A percentile compares a stretch with the other conserved stretches of the same genome.
Conservation (phyloP, 768 basidiomycete species). For the Naganishia friedmannii region DNA sequence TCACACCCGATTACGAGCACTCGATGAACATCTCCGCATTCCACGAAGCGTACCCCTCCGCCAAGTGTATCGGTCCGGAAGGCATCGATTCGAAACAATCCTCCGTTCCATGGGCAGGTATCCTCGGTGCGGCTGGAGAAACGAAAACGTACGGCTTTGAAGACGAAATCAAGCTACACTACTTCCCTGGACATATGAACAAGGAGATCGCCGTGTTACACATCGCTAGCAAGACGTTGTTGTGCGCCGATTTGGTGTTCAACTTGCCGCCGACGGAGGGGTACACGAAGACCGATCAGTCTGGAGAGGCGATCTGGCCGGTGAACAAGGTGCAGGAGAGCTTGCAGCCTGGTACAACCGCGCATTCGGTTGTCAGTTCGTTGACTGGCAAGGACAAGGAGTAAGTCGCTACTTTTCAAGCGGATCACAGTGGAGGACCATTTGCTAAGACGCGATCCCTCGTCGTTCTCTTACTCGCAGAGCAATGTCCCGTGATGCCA, state of each 20-base stretch:
- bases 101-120: constrained; percentile 55
- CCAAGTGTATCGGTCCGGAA: constrained; percentile 61
- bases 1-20: constrained; percentile 53
- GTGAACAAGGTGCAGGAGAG: constrained; percentile 32
- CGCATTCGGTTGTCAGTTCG: constrained; percentile 45
- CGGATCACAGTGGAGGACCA: too few species aligned
- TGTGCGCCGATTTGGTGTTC: constrained; percentile 78
- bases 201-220: constrained; percentile 85
- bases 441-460: not conserved
- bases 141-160: constrained; percentile 74
- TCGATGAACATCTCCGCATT: constrained; percentile 49
- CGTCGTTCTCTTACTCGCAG: constrained; percentile 11
- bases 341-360: constrained; percentile 41
- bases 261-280: constrained; percentile 79
- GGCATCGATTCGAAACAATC: constrained; percentile 58
- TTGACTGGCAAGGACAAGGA: constrained; percentile 47
- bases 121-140: constrained; percentile 65
- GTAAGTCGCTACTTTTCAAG: constrained; percentile 40
- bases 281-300: constrained; percentile 49
- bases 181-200: constrained; percentile 64
- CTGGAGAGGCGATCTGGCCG: constrained; percentile 28
- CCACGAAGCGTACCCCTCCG: constrained; percentile 65
- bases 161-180: constrained; percentile 54
- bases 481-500: constrained; percentile 64
- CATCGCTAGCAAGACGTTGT: constrained; percentile 64